Base-by-base conservation (phyloP, 2,329 filamentous ascomycete species). In the Cadophora malorum region DNA sequence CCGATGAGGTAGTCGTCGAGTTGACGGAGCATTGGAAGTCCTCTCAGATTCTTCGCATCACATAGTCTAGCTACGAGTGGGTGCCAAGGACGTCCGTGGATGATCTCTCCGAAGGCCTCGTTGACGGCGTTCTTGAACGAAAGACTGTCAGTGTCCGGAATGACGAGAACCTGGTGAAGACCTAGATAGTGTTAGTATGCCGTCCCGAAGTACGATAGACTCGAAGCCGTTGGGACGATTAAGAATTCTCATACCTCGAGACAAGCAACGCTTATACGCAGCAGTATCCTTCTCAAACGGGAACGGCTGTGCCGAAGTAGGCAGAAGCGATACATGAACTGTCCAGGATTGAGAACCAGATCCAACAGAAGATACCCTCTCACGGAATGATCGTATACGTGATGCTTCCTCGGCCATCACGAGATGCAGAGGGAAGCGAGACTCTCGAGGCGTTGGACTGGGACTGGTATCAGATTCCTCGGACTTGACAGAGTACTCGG, bases 281-380 rank as follows among this genome's bases (percentile, higher is more conserved):
- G 81, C 84, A 16, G 86, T 88, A 71, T 88, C 85, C 74, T 86
- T 86, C 76, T 88, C 86, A 74, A 88, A 89, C 0, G 86, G 86
- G 70, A 88, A 87, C 4, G 85, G 83, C 66, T 85, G 83, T 41
- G 81, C 81, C 14, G 80, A 80, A 58, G 82, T 83, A 4, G 86
- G 86, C 47, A 89, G 80, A 14, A 89, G 81, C 2, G 86, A 88
- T 45, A 89, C 80, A 72, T 88, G 86, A 33, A 88, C 84, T 1
- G 86, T 88, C 86, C 86, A 89, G 5, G 81, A 78, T 64, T 78
- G 79, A 21, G 79, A 75, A 14, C 70, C 74, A n/a, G 73, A 71
- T 21, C 71, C 72, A n/a, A 72, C 67, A 19, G 71, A 73, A 6
- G 69, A 60, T 50, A 74, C 69, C 53, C 70, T 52, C 49, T 71